These are phyloP conservation scores for Ambrosiella xylebori DNA, from an alignment of 2,329 filamentous ascomycete genomes.

Conservation along the genomic window DNA sequence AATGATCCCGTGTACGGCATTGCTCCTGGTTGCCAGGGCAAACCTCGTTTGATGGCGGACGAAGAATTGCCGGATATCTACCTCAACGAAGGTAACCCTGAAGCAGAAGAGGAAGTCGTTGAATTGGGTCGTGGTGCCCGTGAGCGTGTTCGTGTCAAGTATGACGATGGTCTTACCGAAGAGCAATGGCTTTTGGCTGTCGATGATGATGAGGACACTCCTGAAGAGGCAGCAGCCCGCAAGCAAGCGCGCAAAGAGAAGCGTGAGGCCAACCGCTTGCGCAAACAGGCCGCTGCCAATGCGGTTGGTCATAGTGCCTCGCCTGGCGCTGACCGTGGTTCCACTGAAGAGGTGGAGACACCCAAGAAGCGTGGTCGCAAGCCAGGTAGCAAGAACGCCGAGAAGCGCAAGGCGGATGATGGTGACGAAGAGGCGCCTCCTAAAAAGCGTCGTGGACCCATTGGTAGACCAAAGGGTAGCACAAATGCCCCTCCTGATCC, in stretches of 20 bases:
- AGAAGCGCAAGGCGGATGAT: conserved; percentile 79
- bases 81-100: conserved; percentile 65
- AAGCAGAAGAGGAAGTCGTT: conserved; percentile 60
- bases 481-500: conserved; percentile 19
- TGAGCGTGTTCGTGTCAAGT: conserved; percentile 85
- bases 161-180: conserved; percentile 93
- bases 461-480: conserved; percentile 48
- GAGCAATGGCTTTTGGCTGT: conserved; percentile 98
- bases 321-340: conserved; percentile 61
- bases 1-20: conserved; percentile 56
- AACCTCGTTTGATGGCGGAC: conserved; percentile 72
- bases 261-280: conserved; percentile 58
- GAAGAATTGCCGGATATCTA: conserved; percentile 89
- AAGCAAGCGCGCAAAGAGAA: conserved; percentile 75
- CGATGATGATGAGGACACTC: conserved; percentile 86
- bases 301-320: conserved; percentile 41
- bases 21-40: conserved; percentile 38
- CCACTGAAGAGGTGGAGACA: conserved; percentile 52
- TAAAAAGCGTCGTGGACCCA: conserved; percentile 60
- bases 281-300: conserved; percentile 26
- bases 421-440: conserved; percentile 60
- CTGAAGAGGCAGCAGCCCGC: conserved; percentile 79
- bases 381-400: conserved; percentile 43
- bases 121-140: conserved; percentile 74
- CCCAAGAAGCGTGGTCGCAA: conserved; percentile 77